Base-by-base conservation (phyloP, 805 yeast species). In the Candida tammaniensis region DNA sequence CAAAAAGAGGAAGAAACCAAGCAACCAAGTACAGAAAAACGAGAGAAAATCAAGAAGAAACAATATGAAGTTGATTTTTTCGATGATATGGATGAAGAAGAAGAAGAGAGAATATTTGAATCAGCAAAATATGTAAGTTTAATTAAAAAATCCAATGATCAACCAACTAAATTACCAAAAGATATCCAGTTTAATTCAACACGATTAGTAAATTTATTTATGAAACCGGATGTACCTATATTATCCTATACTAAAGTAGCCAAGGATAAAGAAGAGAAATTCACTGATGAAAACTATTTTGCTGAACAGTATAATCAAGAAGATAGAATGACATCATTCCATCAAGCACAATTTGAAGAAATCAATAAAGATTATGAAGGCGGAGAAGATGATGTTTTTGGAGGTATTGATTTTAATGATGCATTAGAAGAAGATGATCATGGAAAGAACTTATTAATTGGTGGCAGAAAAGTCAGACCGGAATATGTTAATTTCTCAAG, bases 141-240 rank as follows among this genome's bases (percentile, higher is more conserved):
- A 15, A 26, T 33, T 21, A 40, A 43, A 29, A 49, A 43, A 31
- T 29, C 33, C 7, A 36, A 39, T 3, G 35, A 21, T 12, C 33
- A 17, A 28, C 42, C 65, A 31, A 72, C 75, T 47, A 52, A 78
- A 27, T 59, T 86, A 6, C 95, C 95, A 0, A 81, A 78, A 44
- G 95, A 86, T 54, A 66, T 75, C 42, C 80, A 74, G 42, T 86
- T 84, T 56, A 74, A 82, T 5, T 79, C 95, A 0, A 75, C 75
- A 31, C 72, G 77, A 38, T 69, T 91, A 36, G 74, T 84, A 7
- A 73, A 72, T 37, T 64, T 86, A 21, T 85, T 85, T 51, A 60
- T 81, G 29, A 85, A 84, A 52, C 94, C 95, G 3, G 40, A 44
- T 17, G 37, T 38, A 11, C 26, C 45, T 14, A 53, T 41, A 42